Evolutionary conservation across 768 basidiomycete genomes (phyloP).

Genomic region (Serendipita sp.): DNA sequence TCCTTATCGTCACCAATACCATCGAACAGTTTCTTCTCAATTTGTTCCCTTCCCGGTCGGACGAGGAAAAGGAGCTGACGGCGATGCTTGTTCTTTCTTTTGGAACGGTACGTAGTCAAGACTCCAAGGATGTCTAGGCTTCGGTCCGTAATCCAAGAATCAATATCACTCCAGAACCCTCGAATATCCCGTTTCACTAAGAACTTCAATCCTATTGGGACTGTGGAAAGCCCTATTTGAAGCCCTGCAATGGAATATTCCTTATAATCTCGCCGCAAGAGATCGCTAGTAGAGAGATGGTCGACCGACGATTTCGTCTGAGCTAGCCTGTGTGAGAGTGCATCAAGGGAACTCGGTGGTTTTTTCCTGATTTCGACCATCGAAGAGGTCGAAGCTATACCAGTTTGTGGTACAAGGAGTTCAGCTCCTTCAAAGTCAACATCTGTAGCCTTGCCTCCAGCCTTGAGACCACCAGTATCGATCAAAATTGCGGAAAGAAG

Average conservation of each 20-base stretch:
- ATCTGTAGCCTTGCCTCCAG: conserved; percentile 56
- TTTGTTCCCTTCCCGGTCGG: conserved; percentile 8
- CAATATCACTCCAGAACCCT: conserved; percentile 24
- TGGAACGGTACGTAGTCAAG: conserved; percentile 51
- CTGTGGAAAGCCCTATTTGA: conserved; percentile 63
- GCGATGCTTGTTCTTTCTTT: conserved; percentile 23
- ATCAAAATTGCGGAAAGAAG: conserved; percentile 67
- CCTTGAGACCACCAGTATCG: conserved; percentile 69
- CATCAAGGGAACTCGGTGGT: conserved; percentile 25
- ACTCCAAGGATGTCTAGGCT: conserved; percentile 56
- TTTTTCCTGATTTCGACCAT: conserved; percentile 21
- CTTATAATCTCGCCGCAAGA: conserved; percentile 92
- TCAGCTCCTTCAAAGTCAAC: conserved; percentile 48
- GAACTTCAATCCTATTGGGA: conserved; percentile 48
- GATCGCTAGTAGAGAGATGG: conserved; percentile 51
- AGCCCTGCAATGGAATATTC: conserved; percentile 46
- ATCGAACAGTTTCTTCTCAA: conserved; percentile 10
- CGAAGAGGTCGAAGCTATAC: conserved; percentile 17
- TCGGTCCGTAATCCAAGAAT: conserved; percentile 50
- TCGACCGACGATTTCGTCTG: conserved; percentile 52
- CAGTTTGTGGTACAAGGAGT: conserved; percentile 46
- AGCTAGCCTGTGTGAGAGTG: conserved; percentile 32
- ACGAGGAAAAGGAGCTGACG: conserved; percentile 12
- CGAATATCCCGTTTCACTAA: conserved; percentile 16
- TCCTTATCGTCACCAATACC: conserved; percentile 12